These are phyloP conservation scores for Fusarium multiceps DNA, from an alignment of 2,329 filamentous ascomycete species.

Conservation along the genomic window DNA sequence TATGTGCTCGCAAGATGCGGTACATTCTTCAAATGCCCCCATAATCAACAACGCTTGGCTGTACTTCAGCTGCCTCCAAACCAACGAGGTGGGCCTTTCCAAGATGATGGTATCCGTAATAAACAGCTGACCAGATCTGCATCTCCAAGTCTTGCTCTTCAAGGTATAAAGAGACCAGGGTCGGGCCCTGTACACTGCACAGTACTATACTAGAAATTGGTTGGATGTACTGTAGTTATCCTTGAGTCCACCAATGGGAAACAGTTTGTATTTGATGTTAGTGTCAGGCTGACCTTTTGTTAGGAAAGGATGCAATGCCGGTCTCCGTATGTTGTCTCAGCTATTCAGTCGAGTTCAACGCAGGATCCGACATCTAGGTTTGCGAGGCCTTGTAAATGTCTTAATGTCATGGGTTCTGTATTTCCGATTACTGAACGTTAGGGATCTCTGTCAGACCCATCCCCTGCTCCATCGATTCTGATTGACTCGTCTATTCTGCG, in stretches of 20 bases:
- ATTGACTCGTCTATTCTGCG: conserved; percentile 16
- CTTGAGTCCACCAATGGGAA: conserved; percentile 13
- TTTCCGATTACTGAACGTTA: conserved; percentile 34
- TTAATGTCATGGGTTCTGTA: conserved; percentile 10
- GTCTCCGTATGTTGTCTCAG: conserved; percentile 14
- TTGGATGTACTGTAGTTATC: neutral
- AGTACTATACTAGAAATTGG: neutral
- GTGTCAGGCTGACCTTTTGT: neutral
- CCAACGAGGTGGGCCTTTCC: conserved; percentile 17
- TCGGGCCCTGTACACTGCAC: neutral
- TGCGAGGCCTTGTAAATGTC: conserved; percentile 3
- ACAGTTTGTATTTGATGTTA: neutral
- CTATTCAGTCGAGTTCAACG: neutral
- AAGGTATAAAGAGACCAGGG: conserved; percentile 5
- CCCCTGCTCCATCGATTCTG: conserved; percentile 6
- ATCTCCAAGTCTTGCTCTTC: conserved; percentile 4
- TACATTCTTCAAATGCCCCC: conserved; percentile 4
- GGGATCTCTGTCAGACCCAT: conserved; percentile 10
- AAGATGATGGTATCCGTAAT: conserved; percentile 11
- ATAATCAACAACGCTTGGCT: conserved; percentile 4
- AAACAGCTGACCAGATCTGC: conserved; percentile 24
- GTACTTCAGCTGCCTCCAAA: conserved; percentile 9
- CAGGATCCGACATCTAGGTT: conserved; percentile 12
- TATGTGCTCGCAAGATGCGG: neutral
- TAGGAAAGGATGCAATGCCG: neutral